Base-by-base conservation (phyloP, 352 stramenopile genomes). In the Globisporangium cederbergense region DNA sequence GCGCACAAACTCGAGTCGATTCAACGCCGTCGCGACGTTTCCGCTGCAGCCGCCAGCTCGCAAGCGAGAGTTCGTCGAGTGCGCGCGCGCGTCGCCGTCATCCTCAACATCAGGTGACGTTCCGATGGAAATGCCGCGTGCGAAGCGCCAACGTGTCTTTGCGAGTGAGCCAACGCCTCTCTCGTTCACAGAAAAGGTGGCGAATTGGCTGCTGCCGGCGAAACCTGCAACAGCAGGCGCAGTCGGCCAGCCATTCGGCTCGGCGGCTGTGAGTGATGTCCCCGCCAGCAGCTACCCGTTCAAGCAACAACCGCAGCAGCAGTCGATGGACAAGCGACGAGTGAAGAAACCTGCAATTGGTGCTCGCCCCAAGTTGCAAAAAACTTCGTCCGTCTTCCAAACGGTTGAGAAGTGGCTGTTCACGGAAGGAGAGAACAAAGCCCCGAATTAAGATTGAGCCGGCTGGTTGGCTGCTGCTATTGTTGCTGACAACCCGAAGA, bases 331-430 rank as follows among this genome's bases (percentile, higher is more conserved):
- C 11, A 58, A 59, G 52, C 28, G 36, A 1, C 49, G 59, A 6
- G 22, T 22, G 16, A 65, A 65, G 38, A 65, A 65, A 40, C 28
- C 30, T 20, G n/a, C 13, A 11, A 14, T 2, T 25, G 58, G 59
- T 13, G 49, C 34, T n/a, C 49, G 59, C n/a, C 34, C 59, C 10
- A 59, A 32, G 20, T 34, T 55, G 49, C 67, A 72, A 51, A 77
- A 75, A 4, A 67, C 72, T 6, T 62, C 77, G 16, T 74, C 76
- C 7, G 25, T 74, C 1, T 52, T 84, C 8, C 70, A 76, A 65
- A 65, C 71, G 2, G 73, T 89, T 16, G 75, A 87, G 50, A 76
- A 89, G 49, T 88, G 78, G 78, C 60, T 89, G 14, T 89, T 86
- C 55, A 77, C 68, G 0, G 74, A 84, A 18, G 75, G 73, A 30